Evolutionary conservation across 1,139 yeast species (phyloP), one percentile per base, ranked within the genome.

Genomic region (Nakaseomyces nivariensis): DNA sequence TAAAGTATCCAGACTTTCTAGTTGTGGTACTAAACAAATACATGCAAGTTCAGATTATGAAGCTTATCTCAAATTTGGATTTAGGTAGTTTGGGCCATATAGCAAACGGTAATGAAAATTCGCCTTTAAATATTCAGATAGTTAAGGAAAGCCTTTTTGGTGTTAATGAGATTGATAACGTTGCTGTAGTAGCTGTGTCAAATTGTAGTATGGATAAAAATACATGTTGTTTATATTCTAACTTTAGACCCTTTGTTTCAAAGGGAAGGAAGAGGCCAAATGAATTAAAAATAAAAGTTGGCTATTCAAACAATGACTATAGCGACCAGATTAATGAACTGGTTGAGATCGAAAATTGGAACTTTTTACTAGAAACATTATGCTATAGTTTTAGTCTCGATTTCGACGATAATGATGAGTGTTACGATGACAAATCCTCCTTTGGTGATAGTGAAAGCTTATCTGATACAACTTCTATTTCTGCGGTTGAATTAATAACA

Each of bases 251-350:
- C 3, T 60, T 63, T 36, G 52, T 53, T 10, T 48, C 54, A 37
- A 11, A n/a, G 0, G 59, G 58, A 5, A 56, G 59, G 47, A 53
- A 54, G 34, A 56, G 56, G 33, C 58, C 61, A 4, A 56, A 62
- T 44, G 65, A 62, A 37, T 37, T 64, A 4, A 66, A 64, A 45
- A 50, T 66, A 7, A 64, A 62, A 49, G 58, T 66, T 1, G 70
- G 70, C 0, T 66, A 58, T 46, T 52, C 62, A 33, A 63, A 66
- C 49, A 54, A 55, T 10, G 68, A 62, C 49, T 63, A 64, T 43
- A 57, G 60, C 45, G 63, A 64, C 13, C 48, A 51, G 29, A 55
- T 64, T 0, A 49, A 52, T 26, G 68, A 66, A 48, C 51, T 65
- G 8, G 56, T 62, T 1, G 70, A 66, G 51, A 56, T 65, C 1